Percentiles rank a stretch among this genome's conserved stretches.
Conservation (phyloP, 352 stramenopile species). For the Pythium folliculosum region DNA sequence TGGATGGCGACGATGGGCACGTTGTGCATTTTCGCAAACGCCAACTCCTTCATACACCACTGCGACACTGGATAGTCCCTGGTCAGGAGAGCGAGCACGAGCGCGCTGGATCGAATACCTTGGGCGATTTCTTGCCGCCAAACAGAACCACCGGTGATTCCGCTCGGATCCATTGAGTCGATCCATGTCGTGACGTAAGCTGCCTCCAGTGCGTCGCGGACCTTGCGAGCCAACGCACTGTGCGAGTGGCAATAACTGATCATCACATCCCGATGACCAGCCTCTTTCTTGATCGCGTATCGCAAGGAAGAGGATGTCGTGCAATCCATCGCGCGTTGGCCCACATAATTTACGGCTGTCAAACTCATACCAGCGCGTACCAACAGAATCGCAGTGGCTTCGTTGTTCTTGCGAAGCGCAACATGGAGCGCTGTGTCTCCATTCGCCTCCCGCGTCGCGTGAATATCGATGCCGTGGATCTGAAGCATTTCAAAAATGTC, state of each 20-base stretch:
- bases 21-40: slow-evolving; percentile 86
- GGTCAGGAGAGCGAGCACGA: slow-evolving; percentile 74
- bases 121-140: slow-evolving; percentile 83
- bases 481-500: slow-evolving; percentile 58
- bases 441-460: slow-evolving; percentile 54
- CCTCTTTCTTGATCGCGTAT: slow-evolving; percentile 85
- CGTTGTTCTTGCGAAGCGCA: slow-evolving; percentile 67
- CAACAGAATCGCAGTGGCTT: slow-evolving; percentile 64
- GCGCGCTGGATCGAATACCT: slow-evolving; percentile 70
- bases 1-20: slow-evolving; percentile 83
- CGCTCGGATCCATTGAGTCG: slow-evolving; percentile 80
- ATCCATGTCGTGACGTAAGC: slow-evolving; percentile 86
- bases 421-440: slow-evolving; percentile 79
- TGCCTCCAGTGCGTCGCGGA: slow-evolving; percentile 68
- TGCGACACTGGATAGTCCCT: slow-evolving; percentile 77
- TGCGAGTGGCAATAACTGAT: slow-evolving; percentile 89
- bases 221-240: slow-evolving; percentile 54
- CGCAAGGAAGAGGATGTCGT: slow-evolving; percentile 63
- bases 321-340: slow-evolving; percentile 76
- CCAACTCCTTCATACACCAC: slow-evolving; percentile 88
- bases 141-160: slow-evolving; percentile 75
- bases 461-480: slow-evolving; percentile 51
- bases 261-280: slow-evolving; percentile 82
- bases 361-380: slow-evolving; percentile 71
- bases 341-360: slow-evolving; percentile 58